Base-by-base conservation (phyloP, 1,284 basidiomycete genomes). In the Ustilago hordei region DNA sequence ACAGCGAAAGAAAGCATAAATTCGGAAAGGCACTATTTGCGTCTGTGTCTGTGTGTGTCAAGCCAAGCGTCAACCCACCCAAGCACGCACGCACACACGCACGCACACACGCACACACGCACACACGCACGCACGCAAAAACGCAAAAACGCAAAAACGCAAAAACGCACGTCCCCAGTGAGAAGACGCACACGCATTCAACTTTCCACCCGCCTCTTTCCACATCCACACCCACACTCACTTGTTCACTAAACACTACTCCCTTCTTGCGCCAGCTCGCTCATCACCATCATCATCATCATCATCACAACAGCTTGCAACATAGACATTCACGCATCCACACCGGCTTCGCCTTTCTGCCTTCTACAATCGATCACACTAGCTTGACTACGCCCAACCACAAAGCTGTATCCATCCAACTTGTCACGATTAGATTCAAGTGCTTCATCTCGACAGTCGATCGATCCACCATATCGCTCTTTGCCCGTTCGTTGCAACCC, bases 71-170 rank as follows among this genome's bases (percentile, higher is more conserved):
- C 32, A 34, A 36, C n/a, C n/a, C n/a, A n/a, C n/a, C n/a, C n/a
- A n/a, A n/a, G n/a, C n/a, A n/a, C n/a, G n/a, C n/a, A n/a, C n/a
- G n/a, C 19, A 19, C 19, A 1, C 19, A 19, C 56, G 31, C 56
- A 62, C 50, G 31, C 59, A 54, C 52, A 1, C 19, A 19, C 56
- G 31, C 56, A 62, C 50, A 17, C 59, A 54, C 52, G 31, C 19
- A 19, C 19, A 1, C 19, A 19, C 56, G 31, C 56, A 62, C 50
- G 31, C 59, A 54, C 52, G 31, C 43, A 28, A 19, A 28, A 28
- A 28, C 23, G 23, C 23, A 28, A 28, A 28, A 28, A 23, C 23
- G 23, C 23, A 23, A 23, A 23, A 23, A 23, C 2, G 23, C 23
- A 23, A 23, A 28, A 28, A 28, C 23, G 23, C 23, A 28, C 23